These are phyloP conservation scores for Clavispora vitiphila DNA, from an alignment of 805 yeast species.

Conservation along the genomic window DNA sequence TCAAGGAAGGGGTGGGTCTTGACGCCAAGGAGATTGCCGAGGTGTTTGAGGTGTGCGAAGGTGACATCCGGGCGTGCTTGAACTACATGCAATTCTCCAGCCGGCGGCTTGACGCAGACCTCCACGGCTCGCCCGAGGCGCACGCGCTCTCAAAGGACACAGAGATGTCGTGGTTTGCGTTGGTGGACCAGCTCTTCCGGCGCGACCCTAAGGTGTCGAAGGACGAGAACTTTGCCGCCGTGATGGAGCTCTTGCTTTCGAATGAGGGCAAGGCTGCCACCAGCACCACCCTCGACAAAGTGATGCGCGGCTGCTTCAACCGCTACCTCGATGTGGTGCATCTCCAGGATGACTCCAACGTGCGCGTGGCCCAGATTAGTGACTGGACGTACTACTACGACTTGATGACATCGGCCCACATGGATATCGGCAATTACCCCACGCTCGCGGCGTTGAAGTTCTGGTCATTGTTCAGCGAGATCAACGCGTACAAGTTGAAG, in stretches of 20 bases:
- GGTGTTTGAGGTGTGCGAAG: constrained; percentile 65
- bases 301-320: constrained; percentile 68
- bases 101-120: constrained; percentile 12
- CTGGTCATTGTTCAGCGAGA: constrained; percentile 61
- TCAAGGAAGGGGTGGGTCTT: constrained; percentile 47
- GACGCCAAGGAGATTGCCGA: constrained; percentile 53
- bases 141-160: constrained; percentile 46
- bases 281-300: constrained; percentile 53
- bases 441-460: constrained; percentile 56
- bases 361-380: constrained; percentile 54
- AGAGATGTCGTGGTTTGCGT: constrained; percentile 59
- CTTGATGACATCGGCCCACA: constrained; percentile 29
- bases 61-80: constrained; percentile 81
- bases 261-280: constrained; percentile 33
- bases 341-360: constrained; percentile 54
- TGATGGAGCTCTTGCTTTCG: constrained; percentile 42
- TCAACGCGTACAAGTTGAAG: constrained; percentile 27
- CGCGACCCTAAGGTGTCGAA: constrained; percentile 43
- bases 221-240: constrained; percentile 42
- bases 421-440: constrained; percentile 45
- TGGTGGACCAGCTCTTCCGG: constrained; percentile 58
- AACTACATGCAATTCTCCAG: constrained; percentile 71
- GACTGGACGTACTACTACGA: constrained; percentile 81
- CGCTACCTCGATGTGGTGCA: constrained; percentile 56
- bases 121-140: constrained; percentile 1